A percentile compares a stretch with the other conserved stretches of the same genome.
Conservation (phyloP, 441 rosid genomes). For the Adansonia gregorii region DNA sequence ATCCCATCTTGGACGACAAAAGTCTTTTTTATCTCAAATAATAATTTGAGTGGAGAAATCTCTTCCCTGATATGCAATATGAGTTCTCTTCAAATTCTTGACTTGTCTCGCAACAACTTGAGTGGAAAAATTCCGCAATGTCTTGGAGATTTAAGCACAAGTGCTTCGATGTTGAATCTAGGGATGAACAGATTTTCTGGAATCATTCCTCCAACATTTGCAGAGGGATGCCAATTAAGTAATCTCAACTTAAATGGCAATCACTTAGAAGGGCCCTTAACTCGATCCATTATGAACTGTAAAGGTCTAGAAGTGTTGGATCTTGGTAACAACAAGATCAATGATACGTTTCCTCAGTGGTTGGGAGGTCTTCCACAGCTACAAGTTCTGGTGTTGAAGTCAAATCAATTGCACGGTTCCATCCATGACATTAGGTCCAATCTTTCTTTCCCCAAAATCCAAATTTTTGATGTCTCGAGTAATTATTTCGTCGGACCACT, state of each 20-base stretch:
- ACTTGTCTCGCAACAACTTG: too few relatives aligned
- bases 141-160: neutral
- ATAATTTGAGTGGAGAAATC: conserved; percentile 27
- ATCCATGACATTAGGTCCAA: neutral
- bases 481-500: conserved; percentile 21
- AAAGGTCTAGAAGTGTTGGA: conserved; percentile 26
- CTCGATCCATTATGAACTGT: conserved; percentile 29
- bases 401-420: conserved; percentile 19
- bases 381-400: conserved; percentile 23
- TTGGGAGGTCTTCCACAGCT: neutral
- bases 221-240: neutral
- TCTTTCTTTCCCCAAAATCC: neutral
- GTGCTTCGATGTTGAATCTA: neutral
- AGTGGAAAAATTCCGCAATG: neutral
- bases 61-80: conserved; percentile 26
- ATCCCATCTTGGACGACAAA: neutral
- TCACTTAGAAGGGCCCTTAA: conserved; percentile 28
- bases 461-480: conserved; percentile 27
- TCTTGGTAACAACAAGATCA: conserved; percentile 26
- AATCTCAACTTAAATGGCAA: conserved; percentile 28
- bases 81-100: neutral
- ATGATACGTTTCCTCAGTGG: conserved; percentile 29
- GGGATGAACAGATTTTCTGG: too few relatives aligned
- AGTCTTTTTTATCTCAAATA: conserved; percentile 2
- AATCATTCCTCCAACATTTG: neutral